Conservation (phyloP, 352 stramenopile species). For the Pythium coloratum region DNA sequence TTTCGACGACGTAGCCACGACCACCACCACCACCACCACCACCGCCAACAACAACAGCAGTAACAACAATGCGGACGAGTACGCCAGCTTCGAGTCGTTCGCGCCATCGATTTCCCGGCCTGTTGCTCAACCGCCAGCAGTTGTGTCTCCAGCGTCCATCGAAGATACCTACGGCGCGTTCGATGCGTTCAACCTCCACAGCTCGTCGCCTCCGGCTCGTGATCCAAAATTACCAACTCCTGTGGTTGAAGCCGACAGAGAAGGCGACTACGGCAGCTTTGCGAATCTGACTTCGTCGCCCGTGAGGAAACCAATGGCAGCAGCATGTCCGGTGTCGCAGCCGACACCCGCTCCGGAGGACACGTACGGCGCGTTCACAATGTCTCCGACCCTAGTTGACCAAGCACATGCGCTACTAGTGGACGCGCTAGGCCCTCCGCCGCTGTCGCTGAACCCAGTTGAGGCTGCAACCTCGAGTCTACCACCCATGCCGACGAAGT, state of each 20-base stretch:
- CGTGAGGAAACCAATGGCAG: background rate
- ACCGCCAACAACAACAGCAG: background rate
- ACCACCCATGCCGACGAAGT: slow-evolving; percentile 1
- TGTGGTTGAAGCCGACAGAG: background rate
- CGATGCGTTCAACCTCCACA: slow-evolving; percentile 20
- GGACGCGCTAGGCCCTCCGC: background rate
- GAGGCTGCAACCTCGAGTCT: background rate
- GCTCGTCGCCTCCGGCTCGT: background rate
- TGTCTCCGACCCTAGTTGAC: background rate
- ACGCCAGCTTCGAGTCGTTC: slow-evolving; percentile 28
- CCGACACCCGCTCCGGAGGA: background rate
- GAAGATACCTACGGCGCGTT: slow-evolving; percentile 33
- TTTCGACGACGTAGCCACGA: background rate
- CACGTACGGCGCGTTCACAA: slow-evolving; percentile 23
- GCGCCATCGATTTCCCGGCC: background rate
- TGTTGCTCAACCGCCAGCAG: background rate
- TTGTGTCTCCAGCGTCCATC: background rate
- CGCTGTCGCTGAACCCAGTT: background rate
- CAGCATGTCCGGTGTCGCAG: background rate
- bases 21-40: too few relatives aligned
- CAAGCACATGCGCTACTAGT: background rate
- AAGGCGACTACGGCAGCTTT: slow-evolving; percentile 51
- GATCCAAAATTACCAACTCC: background rate
- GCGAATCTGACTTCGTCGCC: slow-evolving; percentile 21
- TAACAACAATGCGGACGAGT: slow-evolving; percentile 12